Base-by-base conservation (phyloP, 2,329 filamentous ascomycete species). In the Xylariaceae sp. region DNA sequence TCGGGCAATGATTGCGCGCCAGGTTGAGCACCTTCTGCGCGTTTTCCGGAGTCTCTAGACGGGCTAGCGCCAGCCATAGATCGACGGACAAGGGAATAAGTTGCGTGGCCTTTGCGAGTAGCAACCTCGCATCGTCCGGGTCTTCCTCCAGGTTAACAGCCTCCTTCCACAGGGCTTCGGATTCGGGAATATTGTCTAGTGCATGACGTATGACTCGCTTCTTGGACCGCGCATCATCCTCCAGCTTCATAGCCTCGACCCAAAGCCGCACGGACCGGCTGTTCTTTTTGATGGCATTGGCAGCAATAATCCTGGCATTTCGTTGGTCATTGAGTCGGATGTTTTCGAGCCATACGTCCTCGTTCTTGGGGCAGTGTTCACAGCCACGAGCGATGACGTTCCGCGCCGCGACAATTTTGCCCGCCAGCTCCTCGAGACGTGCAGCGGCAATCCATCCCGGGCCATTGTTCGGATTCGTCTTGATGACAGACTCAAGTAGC, bases 101-200 rank as follows among this genome's bases (percentile, higher is more conserved):
- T 54, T 98, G 89, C 0, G 89, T 94, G 1, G 94, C 94, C 65
- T 96, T 96, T 33, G 88, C 89, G 32, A 98, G 76, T 38, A 98
- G 73, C 40, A 98, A 70, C 46, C 83, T 82, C 4, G 94, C 94
- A 66, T 96, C 88, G 19, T 83, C 84, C 0, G 85, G 78, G 51
- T 95, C 84, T 55, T 96, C 90, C 57, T 97, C 92, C 39, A 97
- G 68, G 52, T 97, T 97, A 47, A 98, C 90, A 4, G 90, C 84
- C 59, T 94, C 88, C 60, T 97, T 98, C 92, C 92, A 98, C n/a
- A 98, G 75, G 29, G 86, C 83, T 33, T 97, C 92, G 0, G 90
- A 97, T 56, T 95, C 88, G 1, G 89, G 89, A 28, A 96, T 85
- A 55, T 95, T 83, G 54, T 97, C 87, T 31, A 98, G 72, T 0